Evolutionary conservation across 192 early-diverging fungal species (phyloP).

Genomic region (Kappamyces sp.): DNA sequence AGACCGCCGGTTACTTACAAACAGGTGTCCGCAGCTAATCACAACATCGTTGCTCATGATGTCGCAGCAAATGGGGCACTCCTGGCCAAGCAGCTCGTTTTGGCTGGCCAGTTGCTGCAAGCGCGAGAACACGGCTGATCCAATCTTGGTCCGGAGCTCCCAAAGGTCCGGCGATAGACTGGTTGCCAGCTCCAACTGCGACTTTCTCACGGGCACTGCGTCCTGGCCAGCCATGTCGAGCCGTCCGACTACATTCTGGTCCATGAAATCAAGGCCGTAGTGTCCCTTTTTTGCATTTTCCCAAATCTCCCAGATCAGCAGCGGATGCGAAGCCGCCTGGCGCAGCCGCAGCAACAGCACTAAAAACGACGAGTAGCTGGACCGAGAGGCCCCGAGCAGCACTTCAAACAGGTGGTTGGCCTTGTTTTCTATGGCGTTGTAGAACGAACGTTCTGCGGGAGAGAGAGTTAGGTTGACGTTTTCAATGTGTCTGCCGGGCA

Average conservation of each 20-base stretch:
- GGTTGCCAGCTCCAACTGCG: neutral
- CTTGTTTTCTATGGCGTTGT: slow-evolving; percentile 7
- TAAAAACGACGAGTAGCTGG: slow-evolving; percentile 7
- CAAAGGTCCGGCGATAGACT: neutral
- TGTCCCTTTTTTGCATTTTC: slow-evolving; percentile 5
- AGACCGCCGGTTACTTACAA: neutral
- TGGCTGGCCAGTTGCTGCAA: neutral
- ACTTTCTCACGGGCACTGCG: neutral
- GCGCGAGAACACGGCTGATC: neutral
- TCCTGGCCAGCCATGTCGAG: neutral
- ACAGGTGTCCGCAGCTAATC: slow-evolving; percentile 2
- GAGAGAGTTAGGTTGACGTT: neutral
- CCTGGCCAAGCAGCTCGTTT: slow-evolving; percentile 1
- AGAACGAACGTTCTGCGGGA: slow-evolving; percentile 7
- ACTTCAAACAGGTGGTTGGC: slow-evolving; percentile 1
- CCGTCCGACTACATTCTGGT: neutral
- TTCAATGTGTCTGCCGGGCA: neutral
- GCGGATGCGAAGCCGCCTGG: slow-evolving; percentile 9
- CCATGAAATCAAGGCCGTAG: slow-evolving; percentile 3
- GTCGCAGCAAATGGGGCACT: neutral
- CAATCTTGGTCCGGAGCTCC: no score
- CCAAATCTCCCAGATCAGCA: slow-evolving; percentile 5
- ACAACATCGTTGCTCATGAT: neutral
- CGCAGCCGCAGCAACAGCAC: neutral
- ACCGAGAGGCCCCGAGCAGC: slow-evolving; percentile 1